Conservation (phyloP, 2,329 filamentous ascomycete genomes). For the Phaeosphaeria sp. region DNA sequence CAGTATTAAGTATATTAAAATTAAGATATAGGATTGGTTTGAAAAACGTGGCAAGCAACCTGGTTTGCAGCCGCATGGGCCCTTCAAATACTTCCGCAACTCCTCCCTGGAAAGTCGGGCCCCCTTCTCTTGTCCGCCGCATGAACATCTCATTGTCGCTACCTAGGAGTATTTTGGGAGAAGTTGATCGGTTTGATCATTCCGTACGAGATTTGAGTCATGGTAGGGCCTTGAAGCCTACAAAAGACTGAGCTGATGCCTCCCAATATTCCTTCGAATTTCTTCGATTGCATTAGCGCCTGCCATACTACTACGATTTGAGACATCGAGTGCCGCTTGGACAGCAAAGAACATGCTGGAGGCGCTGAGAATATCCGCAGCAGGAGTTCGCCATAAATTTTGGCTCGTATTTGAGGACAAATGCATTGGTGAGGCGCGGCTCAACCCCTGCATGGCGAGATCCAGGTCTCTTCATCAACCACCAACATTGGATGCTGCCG, state of each 20-base stretch:
- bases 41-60: slow-evolving; percentile 15
- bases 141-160: not conserved
- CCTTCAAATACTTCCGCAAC: slow-evolving; percentile 19
- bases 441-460: not conserved
- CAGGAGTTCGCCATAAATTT: slow-evolving; percentile 16
- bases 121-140: not conserved
- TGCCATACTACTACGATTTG: slow-evolving; percentile 11
- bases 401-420: slow-evolving; percentile 4
- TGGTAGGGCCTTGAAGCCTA: slow-evolving; percentile 2
- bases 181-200: slow-evolving; percentile 15
- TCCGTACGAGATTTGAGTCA: slow-evolving; percentile 19
- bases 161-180: slow-evolving; percentile 1
- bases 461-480: not conserved
- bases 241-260: slow-evolving; percentile 7
- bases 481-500: not conserved
- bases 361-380: slow-evolving; percentile 9
- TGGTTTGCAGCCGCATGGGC: slow-evolving; percentile 12
- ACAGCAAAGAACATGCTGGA: slow-evolving; percentile 3
- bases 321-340: slow-evolving; percentile 5
- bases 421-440: slow-evolving; percentile 1
- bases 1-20: slow-evolving; percentile 16
- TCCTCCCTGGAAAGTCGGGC: slow-evolving; percentile 5
- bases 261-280: slow-evolving; percentile 11
- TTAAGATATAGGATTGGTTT: slow-evolving; percentile 8
- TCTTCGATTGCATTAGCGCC: slow-evolving; percentile 3